Evolutionary conservation across 2,329 filamentous ascomycete species (phyloP), one percentile per base, ranked within the genome.

Genomic region (Aciculosporium take): DNA sequence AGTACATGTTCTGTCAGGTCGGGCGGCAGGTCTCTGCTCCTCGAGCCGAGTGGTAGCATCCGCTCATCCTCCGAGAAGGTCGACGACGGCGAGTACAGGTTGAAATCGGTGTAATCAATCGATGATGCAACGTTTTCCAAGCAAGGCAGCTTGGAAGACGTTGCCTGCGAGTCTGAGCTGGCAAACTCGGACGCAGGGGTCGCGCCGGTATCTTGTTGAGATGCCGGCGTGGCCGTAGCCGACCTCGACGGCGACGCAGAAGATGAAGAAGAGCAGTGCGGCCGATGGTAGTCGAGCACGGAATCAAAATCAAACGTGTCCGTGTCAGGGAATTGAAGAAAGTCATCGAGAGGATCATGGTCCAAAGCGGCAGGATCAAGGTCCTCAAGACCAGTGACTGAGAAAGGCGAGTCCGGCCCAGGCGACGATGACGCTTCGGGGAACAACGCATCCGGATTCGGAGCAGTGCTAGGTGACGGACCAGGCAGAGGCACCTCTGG

Each of bases 61-160:
- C 49, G 60, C 34, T 74, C 71, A 44, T 72, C 71, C 42, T 71
- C 68, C 12, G 68, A 59, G 52, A 64, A 64, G 45, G 57, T 62
- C 15, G 68, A 65, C 18, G 58, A 56, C 3, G 71, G 71, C 38
- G 71, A 74, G 59, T 66, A 75, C 13, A 74, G 64, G 51, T 66
- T 69, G 59, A 75, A 75, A 59, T 74, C 71, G 48, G 64, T 57
- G 50, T 74, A 74, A 55, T 68, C 59, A 46, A 29, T 51, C 34
- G 37, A 23, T 10, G 40, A 46, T 44, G 41, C 43, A 41, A 31
- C 10, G 4, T 40, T 31, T 15, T 46, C 45, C 43, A 68, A 56
- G 51, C 68, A 70, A 7, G 66, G 66, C 15, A 69, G 37, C 21
- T 44, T 40, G 12, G 37, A 41, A 27, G 36, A 41, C 2, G 6